Base-by-base conservation (phyloP, 768 basidiomycete genomes). In the Paxillus rubicundulus region DNA sequence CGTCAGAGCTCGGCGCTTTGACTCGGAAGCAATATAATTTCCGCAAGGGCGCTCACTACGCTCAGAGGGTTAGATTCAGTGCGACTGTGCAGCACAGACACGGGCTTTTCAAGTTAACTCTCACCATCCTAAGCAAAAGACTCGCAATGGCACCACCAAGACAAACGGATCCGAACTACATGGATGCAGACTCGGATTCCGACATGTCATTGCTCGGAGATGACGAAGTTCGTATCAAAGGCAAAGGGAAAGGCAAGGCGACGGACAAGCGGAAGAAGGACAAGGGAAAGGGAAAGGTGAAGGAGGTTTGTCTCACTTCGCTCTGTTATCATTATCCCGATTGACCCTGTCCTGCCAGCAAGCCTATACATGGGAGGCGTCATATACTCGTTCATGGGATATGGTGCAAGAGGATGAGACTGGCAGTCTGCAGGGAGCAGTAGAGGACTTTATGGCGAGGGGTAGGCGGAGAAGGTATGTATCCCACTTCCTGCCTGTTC, bases 311-410 rank as follows among this genome's bases (percentile, higher is more conserved):
- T 52, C 47, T 20, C 45, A 34, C 47, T 42, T 57, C 42, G 13
- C 27, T 7, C 20, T 20, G 4, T 13, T 33, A 41, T 17, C 21
- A 32, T 36, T 12, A 40, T 16, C 27, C 28, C 40, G 6, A 46
- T 53, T 56, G 36, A 51, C 50, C 42, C 44, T 36, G 38, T 53
- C 45, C 45, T 28, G 52, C 30, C 63, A 89, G 86, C 84, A 87
- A 82, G 80, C 85, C 4, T 95, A 96, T 60, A 89, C 93, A 28
- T 99, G 96, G 96, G 96, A 98, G 66, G 96, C 92, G 1, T 87
- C 88, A 3, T 98, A 94, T 66, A 85, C 89, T 32, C 86, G 94
- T 36, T 90, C 92, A 43, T 99, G 97, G 97, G 97, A 98, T 61
- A 89, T 88, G 1, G 93, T 98, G 0, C 91, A 95, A 66, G 96